phyloP scores from a whole-genome alignment of 2,329 filamentous ascomycete species.

The Talaromyces islandicus region DNA sequence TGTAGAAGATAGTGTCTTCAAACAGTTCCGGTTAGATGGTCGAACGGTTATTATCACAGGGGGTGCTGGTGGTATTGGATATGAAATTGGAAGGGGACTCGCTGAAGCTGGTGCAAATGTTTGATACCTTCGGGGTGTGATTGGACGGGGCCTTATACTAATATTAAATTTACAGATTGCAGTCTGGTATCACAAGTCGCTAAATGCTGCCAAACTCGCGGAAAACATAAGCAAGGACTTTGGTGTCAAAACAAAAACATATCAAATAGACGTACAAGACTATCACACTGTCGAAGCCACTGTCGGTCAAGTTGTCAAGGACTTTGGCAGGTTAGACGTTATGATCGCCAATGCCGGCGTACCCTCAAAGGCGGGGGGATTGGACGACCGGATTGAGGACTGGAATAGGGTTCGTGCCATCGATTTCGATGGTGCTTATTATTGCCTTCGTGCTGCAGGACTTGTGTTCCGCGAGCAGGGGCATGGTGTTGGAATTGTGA shows the following conservation, averaged over 20 bases:
- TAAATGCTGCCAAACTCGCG: constrained; percentile 20
- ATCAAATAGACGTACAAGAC: constrained; percentile 28
- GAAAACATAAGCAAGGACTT: constrained; percentile 21
- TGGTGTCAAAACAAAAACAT: constrained; percentile 29
- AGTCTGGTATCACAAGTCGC: constrained; percentile 26
- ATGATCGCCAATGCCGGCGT: constrained; percentile 69
- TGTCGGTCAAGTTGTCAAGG: constrained; percentile 32
- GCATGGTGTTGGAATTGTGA: constrained; percentile 63
- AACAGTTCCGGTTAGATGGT: constrained; percentile 4
- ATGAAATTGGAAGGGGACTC: constrained; percentile 35
- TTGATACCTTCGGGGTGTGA: neutral
- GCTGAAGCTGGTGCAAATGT: constrained; percentile 36
- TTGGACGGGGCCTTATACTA: neutral
- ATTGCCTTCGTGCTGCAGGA: constrained; percentile 62
- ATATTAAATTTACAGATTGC: constrained; percentile 20
- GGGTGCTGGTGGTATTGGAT: constrained; percentile 34
- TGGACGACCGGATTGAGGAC: constrained; percentile 53
- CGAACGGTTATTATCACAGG: constrained; percentile 7
- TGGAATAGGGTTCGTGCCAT: constrained; percentile 59
- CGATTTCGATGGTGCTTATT: constrained; percentile 67
- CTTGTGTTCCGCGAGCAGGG: constrained; percentile 60
- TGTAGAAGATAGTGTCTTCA: constrained; percentile 7
- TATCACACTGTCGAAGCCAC: constrained; percentile 21
- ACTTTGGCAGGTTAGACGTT: constrained; percentile 56
- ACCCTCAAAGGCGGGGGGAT: constrained; percentile 55